Conservation (phyloP, 2,329 filamentous ascomycete genomes). For the Aaosphaeria pasadenensis region DNA sequence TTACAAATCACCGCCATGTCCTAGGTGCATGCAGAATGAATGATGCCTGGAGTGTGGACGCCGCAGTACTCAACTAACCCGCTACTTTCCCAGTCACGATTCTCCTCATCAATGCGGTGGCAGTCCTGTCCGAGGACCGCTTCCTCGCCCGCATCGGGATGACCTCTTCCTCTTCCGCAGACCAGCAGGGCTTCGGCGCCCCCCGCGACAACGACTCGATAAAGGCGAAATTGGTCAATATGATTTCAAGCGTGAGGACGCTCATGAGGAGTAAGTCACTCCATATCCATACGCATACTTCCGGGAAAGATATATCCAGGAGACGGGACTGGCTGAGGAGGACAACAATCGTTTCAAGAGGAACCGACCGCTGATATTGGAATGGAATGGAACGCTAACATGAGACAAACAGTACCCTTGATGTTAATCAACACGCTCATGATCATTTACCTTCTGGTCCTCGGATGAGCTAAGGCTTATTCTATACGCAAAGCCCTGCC, state of each 20-base stretch:
- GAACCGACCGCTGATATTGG: too few species aligned
- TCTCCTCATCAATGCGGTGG: constrained; percentile 90
- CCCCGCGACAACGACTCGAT: constrained; percentile 68
- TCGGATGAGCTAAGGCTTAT: constrained; percentile 20
- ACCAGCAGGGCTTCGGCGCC: constrained; percentile 72
- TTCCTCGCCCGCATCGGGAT: constrained; percentile 90
- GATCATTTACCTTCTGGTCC: constrained; percentile 36
- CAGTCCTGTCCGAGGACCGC: constrained; percentile 90
- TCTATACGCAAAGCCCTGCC: too few species aligned
- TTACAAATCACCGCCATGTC: not conserved
- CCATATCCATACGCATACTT: too few species aligned
- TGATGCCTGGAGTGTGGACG: too few species aligned
- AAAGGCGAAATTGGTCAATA: constrained; percentile 81
- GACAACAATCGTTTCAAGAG: too few species aligned
- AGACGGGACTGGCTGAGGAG: too few species aligned
- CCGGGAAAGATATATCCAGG: too few species aligned
- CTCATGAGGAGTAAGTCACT: constrained; percentile 79
- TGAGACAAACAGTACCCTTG: constrained; percentile 29
- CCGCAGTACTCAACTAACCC: not conserved
- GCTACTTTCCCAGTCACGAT: constrained; percentile 60
- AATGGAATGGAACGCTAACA: constrained; percentile 7
- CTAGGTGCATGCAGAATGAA: not conserved
- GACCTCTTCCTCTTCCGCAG: constrained; percentile 56
- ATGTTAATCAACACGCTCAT: constrained; percentile 39
- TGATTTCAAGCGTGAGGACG: constrained; percentile 87